These are phyloP conservation scores for Pichia sp. DNA, from an alignment of 1,139 yeast genomes.

Conservation along the genomic window DNA sequence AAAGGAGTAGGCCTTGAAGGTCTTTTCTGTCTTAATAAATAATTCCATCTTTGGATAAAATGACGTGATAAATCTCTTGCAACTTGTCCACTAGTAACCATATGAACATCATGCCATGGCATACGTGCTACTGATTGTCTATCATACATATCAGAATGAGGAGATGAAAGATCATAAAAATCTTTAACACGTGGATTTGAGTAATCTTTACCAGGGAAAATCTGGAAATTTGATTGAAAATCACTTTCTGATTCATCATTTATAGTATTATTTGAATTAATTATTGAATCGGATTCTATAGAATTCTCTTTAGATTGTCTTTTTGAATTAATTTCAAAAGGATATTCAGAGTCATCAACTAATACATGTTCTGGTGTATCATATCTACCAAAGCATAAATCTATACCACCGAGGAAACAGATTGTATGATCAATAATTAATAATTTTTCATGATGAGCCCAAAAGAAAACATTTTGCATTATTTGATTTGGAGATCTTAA, in stretches of 20 bases:
- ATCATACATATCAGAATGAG: slow-evolving; percentile 90
- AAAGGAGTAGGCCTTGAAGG: slow-evolving; percentile 93
- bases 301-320: background rate
- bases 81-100: slow-evolving; percentile 92
- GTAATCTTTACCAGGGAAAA: slow-evolving; percentile 95
- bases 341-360: slow-evolving; percentile 57
- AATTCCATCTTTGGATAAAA: slow-evolving; percentile 97
- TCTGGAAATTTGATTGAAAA: slow-evolving; percentile 39
- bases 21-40: slow-evolving; percentile 80
- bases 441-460: slow-evolving; percentile 98
- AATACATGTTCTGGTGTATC: slow-evolving; percentile 95
- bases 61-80: slow-evolving; percentile 92
- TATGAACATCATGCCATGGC: slow-evolving; percentile 99
- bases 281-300: background rate
- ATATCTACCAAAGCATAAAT: slow-evolving; percentile 89
- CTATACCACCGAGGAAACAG: slow-evolving; percentile 93
- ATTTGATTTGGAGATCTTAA: slow-evolving; percentile 94
- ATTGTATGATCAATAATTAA: slow-evolving; percentile 81
- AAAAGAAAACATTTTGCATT: slow-evolving; percentile 84
- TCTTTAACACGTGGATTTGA: slow-evolving; percentile 93
- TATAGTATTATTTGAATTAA: background rate
- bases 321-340: slow-evolving; percentile 28
- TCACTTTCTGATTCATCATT: slow-evolving; percentile 1
- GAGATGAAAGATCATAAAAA: slow-evolving; percentile 71
- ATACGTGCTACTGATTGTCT: slow-evolving; percentile 76